Conservation (phyloP, 495 filamentous ascomycete species). For the Aspergillus conjunctus region DNA sequence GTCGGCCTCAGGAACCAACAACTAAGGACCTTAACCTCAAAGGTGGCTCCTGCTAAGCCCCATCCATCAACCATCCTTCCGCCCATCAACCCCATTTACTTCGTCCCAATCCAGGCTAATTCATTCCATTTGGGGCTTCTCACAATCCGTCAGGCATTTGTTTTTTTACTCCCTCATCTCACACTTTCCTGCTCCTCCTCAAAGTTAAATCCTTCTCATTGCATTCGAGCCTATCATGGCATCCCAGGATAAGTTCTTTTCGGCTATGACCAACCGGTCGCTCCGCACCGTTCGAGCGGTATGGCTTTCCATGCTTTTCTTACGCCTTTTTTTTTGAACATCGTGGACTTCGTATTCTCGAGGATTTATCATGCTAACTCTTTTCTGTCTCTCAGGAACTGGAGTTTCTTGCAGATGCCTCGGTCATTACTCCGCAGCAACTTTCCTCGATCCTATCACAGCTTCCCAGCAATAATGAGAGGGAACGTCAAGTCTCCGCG, state of each 20-base stretch:
- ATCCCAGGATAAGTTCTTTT: constrained; percentile 39
- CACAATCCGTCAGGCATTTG: constrained; percentile 3
- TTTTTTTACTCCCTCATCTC: neutral
- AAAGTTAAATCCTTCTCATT: neutral
- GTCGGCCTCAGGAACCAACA: constrained; percentile 25
- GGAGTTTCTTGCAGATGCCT: constrained; percentile 80
- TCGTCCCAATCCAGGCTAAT: neutral
- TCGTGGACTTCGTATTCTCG: neutral
- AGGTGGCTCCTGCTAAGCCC: constrained; percentile 3
- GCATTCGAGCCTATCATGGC: constrained; percentile 36
- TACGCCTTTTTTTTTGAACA: neutral
- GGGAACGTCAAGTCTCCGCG: constrained; percentile 37
- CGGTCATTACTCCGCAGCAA: constrained; percentile 68
- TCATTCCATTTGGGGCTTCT: constrained; percentile 3
- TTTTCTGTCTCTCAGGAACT: constrained; percentile 67
- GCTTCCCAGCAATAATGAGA: constrained; percentile 67
- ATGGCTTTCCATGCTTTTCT: constrained; percentile 31
- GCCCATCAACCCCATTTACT: constrained; percentile 10
- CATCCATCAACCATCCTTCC: constrained; percentile 18
- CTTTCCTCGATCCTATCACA: constrained; percentile 70
- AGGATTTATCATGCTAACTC: constrained; percentile 8
- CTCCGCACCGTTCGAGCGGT: constrained; percentile 84
- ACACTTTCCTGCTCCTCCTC: neutral
- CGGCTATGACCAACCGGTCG: constrained; percentile 73
- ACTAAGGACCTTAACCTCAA: neutral